Evolutionary conservation across 208 protist species (phyloP), one percentile per base, ranked within the genome.

Genomic region (Herpetomonas samuelpessoai): DNA sequence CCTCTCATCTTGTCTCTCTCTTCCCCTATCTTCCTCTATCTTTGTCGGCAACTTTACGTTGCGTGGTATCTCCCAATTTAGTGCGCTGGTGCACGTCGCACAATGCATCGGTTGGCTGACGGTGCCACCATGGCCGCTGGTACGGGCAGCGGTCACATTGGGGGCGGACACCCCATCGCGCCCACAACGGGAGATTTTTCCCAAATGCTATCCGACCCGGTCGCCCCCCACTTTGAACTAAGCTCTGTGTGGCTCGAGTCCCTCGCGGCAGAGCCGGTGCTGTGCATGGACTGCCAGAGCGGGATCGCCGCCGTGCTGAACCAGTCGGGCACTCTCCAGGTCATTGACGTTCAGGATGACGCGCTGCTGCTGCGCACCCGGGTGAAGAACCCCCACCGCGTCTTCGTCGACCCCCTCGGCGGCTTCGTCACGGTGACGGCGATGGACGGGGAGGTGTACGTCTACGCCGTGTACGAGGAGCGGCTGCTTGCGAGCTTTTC

Each of bases 401-500:
- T 94, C 10, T 91, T 94, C 65, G 54, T 94, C 12, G 74, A 92
- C 65, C 84, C 88, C 0, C 68, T 41, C 0, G 88, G 83, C 12
- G 29, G 46, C 19, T 71, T 86, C 38, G 47, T 83, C 47, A 48
- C 89, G 28, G 76, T 76, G 0, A 67, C 78, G 7, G 62, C 75
- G 1, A 61, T 54, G 10, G 84, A 94, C 64, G 88, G 88, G 12
- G 74, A 88, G 47, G 46, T 92, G 27, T 62, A 77, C 57, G 79
- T 80, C 44, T 90, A 74, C 47, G 57, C 68, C 38, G 50, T 63
- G 24, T 62, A 63, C 44, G 58, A 80, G 16, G 45, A 58, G 19
- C 74, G 66, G 12, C 21, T 65, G 14, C 49, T 63, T 4, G 65
- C 68, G 12, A 69, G 66, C 3, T 59, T 80, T 58, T 53, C 41